Evolutionary conservation across 2,329 filamentous ascomycete genomes (phyloP).

Genomic region (Eutypella sp.): DNA sequence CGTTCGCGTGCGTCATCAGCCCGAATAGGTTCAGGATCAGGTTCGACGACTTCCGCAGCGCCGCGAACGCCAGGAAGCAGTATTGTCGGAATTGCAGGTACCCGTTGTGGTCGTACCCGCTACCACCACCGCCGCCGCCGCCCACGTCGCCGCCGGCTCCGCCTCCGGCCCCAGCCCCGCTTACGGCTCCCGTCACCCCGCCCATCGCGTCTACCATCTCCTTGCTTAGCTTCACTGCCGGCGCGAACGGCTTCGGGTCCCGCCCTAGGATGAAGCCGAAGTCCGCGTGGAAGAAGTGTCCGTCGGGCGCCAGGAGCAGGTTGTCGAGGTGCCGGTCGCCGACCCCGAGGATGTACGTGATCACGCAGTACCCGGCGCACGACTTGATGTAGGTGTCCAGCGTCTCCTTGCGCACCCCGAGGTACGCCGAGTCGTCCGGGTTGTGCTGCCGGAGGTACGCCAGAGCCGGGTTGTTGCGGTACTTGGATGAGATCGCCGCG

Average conservation of each 20-base stretch:
- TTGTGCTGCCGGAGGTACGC: conserved; percentile 87
- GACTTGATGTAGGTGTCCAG: conserved; percentile 95
- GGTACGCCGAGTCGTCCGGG: conserved; percentile 72
- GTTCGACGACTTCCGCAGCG: conserved; percentile 82
- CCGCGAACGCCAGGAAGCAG: conserved; percentile 90
- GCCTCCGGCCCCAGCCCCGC: too few species aligned
- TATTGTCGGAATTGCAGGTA: conserved; percentile 92
- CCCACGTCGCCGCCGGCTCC: too few species aligned
- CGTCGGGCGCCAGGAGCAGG: conserved; percentile 81
- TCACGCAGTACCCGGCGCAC: conserved; percentile 96
- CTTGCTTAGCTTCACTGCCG: conserved; percentile 92
- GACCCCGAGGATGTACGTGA: conserved; percentile 95
- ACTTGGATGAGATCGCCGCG: conserved; percentile 77
- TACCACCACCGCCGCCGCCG: too few species aligned
- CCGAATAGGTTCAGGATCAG: conserved; percentile 93
- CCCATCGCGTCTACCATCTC: conserved; percentile 99
- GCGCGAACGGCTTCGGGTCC: conserved; percentile 95
- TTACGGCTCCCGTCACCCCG: conserved; percentile 65
- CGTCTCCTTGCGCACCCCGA: conserved; percentile 84
- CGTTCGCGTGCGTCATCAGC: conserved; percentile 95
- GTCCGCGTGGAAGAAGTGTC: conserved; percentile 96
- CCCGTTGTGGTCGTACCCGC: too few species aligned
- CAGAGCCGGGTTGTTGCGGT: conserved; percentile 68
- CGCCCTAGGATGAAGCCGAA: conserved; percentile 97
- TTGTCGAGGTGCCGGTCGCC: conserved; percentile 96